Evolutionary conservation across 306 rosid genomes (phyloP).

Genomic region (Carpinus viminea): DNA sequence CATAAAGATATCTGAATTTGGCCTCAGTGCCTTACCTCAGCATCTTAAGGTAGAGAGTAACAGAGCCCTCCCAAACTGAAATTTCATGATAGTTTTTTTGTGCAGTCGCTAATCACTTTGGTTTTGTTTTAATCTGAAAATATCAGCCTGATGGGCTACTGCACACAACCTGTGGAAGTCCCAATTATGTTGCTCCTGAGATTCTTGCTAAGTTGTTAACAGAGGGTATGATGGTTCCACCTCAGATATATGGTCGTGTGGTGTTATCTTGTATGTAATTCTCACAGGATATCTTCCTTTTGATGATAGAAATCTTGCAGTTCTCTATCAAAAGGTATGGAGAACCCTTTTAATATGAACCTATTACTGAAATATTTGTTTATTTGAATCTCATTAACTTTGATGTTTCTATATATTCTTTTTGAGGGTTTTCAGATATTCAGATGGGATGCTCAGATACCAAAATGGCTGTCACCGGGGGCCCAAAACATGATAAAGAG

Average conservation of each 20-base stretch:
- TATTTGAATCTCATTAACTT: not conserved
- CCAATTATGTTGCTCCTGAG: conserved; percentile 98
- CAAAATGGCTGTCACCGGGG: conserved; percentile 74
- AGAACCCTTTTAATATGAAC: not conserved
- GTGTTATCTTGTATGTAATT: conserved; percentile 78
- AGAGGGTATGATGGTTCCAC: conserved; percentile 85
- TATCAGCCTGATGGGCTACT: conserved; percentile 81
- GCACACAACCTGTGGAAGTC: conserved; percentile 99
- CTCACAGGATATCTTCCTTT: conserved; percentile 84
- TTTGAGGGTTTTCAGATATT: conserved; percentile 53
- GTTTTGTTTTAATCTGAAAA: conserved; percentile 19
- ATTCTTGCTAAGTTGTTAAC: conserved; percentile 71
- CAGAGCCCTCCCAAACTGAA: conserved; percentile 12
- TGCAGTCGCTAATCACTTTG: conserved; percentile 10
- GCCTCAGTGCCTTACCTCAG: conserved; percentile 90
- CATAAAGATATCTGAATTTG: conserved; percentile 87
- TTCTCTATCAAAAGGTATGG: conserved; percentile 86
- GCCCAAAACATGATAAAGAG: conserved; percentile 66
- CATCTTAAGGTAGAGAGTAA: conserved; percentile 57
- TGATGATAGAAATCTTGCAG: conserved; percentile 87
- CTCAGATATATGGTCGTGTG: conserved; percentile 94
- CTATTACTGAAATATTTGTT: not conserved
- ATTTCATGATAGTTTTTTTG: not conserved
- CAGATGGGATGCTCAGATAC: conserved; percentile 67
- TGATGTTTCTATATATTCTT: not conserved